Conservation (phyloP, 805 yeast genomes). For the Myxozyma geophila region DNA sequence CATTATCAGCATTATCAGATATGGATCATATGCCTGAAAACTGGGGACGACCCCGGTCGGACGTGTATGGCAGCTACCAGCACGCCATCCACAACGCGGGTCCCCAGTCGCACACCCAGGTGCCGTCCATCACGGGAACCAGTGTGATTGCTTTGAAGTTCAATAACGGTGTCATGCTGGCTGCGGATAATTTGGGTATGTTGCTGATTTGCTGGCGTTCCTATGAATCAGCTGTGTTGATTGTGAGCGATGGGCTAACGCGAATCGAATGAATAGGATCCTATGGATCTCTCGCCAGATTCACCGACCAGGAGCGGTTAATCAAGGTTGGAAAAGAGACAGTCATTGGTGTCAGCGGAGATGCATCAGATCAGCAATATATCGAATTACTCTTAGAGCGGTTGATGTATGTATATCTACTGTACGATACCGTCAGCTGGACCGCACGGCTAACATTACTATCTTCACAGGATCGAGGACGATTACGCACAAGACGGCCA, state of each 20-base stretch:
- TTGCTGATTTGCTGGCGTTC: background rate
- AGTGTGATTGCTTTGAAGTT: slow-evolving; percentile 91
- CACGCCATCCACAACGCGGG: slow-evolving; percentile 60
- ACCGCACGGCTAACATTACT: slow-evolving; percentile 33
- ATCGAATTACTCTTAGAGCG: slow-evolving; percentile 75
- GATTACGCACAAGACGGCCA: slow-evolving; percentile 74
- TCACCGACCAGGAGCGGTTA: slow-evolving; percentile 82
- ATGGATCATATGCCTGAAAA: slow-evolving; percentile 95
- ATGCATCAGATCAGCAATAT: slow-evolving; percentile 89
- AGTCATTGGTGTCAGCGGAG: slow-evolving; percentile 93
- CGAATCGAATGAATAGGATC: slow-evolving; percentile 50
- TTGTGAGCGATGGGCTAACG: background rate
- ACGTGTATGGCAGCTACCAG: slow-evolving; percentile 78
- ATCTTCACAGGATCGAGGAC: slow-evolving; percentile 56
- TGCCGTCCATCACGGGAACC: slow-evolving; percentile 95
- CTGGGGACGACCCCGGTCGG: slow-evolving; percentile 95
- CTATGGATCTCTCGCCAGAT: slow-evolving; percentile 89
- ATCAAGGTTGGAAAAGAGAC: slow-evolving; percentile 83
- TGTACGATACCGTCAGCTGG: background rate
- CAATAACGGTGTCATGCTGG: slow-evolving; percentile 86
- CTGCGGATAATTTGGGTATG: slow-evolving; percentile 88
- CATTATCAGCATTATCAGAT: background rate
- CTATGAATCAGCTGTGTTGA: background rate
- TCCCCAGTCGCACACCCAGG: slow-evolving; percentile 61
- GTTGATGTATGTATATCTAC: slow-evolving; percentile 52